Base-by-base conservation (phyloP, 1,284 basidiomycete genomes). In the Irpex sp. region DNA sequence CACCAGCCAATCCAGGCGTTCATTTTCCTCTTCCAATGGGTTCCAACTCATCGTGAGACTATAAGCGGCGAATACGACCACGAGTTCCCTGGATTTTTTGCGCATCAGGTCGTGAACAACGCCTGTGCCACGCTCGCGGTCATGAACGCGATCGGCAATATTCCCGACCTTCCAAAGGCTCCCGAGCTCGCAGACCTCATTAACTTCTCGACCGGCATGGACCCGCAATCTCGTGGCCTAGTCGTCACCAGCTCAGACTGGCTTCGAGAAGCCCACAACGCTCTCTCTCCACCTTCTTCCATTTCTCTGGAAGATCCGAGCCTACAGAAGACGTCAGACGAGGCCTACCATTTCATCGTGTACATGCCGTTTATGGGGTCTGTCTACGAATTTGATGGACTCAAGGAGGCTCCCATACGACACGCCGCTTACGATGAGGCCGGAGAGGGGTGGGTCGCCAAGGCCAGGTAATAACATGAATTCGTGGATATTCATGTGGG, bases 1-100 rank as follows among this genome's bases (percentile, higher is more conserved):
- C 78, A 96, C 21, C 84, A 92, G 70, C 94, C 94, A 51, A 79
- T 97, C 4, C 89, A 92, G 67, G 94, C 95, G 0, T 81, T 97
- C 53, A 90, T 97, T 67, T 97, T 97, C 74, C 82, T 97, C 61
- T 97, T 97, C 83, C 97, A 97, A 81, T 97, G 93, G 87, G 79
- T 93, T 35, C 87, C 89, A 3, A 71, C 74, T 31, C 72, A 67
- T 6, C 68, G 79, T 61, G 79, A 83, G 64, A 70, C 78, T 54
- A 78, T 81, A 13, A 78, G 76, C 51, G 90, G 90, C 54, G 78
- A 82, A 60, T 86, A 86, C 70, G 93, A 95, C 68, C 76, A 81
- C 53, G 85, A 88, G 33, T 93, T 93, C 70, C 82, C 90, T 4
- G 93, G 94, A 5, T 95, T 94, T 77, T 96, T 95, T 73, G 92